phyloP scores from a whole-genome alignment of 495 filamentous ascomycete species.

The Podospora fimiseda region DNA sequence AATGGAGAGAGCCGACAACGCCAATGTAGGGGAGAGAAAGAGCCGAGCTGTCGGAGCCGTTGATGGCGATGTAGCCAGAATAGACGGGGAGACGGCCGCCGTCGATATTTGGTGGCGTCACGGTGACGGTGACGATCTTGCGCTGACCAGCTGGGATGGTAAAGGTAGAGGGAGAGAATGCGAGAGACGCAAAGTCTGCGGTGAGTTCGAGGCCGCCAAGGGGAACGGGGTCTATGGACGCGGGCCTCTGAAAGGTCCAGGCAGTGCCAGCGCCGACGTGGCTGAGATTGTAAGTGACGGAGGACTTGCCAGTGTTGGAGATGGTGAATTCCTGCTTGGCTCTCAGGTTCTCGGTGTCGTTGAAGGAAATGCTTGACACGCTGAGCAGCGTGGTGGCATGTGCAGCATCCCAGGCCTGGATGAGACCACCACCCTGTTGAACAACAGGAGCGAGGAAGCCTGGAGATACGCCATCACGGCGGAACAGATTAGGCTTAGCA shows the following conservation, averaged over 20 bases:
- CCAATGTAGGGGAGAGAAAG: slow-evolving; percentile 48
- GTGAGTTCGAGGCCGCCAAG: slow-evolving; percentile 39
- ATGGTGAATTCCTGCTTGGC: slow-evolving; percentile 43
- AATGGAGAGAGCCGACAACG: slow-evolving; percentile 39
- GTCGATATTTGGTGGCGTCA: slow-evolving; percentile 36
- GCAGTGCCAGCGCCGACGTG: slow-evolving; percentile 37
- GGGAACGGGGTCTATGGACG: slow-evolving; percentile 23
- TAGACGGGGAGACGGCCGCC: slow-evolving; percentile 43
- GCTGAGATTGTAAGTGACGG: slow-evolving; percentile 42
- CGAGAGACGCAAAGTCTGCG: slow-evolving; percentile 30
- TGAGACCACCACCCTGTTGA: slow-evolving; percentile 52
- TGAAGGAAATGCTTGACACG: slow-evolving; percentile 50
- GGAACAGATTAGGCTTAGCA: slow-evolving; percentile 40
- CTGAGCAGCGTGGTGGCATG: slow-evolving; percentile 46
- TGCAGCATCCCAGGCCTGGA: slow-evolving; percentile 53
- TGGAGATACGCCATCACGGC: slow-evolving; percentile 34
- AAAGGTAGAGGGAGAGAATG: slow-evolving; percentile 25
- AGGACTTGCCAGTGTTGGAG: slow-evolving; percentile 42
- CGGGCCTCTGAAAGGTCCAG: slow-evolving; percentile 34
- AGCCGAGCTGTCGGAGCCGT: slow-evolving; percentile 41
- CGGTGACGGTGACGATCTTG: slow-evolving; percentile 36
- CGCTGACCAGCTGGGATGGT: slow-evolving; percentile 33
- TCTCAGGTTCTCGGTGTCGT: slow-evolving; percentile 50
- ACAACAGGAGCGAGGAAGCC: slow-evolving; percentile 46
- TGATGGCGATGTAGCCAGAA: slow-evolving; percentile 47